phyloP scores from a whole-genome alignment of 2,329 filamentous ascomycete genomes.

The Neopestalotiopsis rosae region DNA sequence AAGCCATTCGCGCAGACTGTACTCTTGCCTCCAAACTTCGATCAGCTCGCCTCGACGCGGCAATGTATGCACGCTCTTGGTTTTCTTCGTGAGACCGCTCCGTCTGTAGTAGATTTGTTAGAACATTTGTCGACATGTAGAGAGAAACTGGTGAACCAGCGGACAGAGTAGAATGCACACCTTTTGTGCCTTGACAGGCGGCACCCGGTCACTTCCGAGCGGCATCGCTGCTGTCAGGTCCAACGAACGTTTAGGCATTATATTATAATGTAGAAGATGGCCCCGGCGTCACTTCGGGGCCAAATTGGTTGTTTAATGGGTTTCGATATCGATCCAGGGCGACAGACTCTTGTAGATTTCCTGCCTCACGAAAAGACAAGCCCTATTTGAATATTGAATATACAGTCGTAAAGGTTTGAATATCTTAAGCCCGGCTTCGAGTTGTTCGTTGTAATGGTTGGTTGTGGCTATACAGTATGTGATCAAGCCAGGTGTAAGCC shows the following conservation, averaged over 20 bases:
- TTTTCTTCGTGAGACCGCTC: conserved; percentile 82
- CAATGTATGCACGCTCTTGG: conserved; percentile 88
- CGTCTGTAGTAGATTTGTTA: conserved; percentile 52
- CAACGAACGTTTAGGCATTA: conserved; percentile 47
- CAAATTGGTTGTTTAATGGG: no score
- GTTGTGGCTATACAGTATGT: not conserved
- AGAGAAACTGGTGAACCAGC: no score
- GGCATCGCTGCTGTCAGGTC: conserved; percentile 37
- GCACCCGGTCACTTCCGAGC: conserved; percentile 32
- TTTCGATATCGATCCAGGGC: not conserved
- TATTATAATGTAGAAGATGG: not conserved
- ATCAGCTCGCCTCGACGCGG: conserved; percentile 85
- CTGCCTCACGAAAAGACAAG: no score
- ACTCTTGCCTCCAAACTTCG: conserved; percentile 86
- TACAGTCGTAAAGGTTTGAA: not conserved
- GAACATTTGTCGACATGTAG: not conserved
- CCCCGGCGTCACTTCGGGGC: not conserved
- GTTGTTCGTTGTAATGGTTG: not conserved
- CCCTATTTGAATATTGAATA: not conserved
- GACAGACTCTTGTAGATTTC: no score
- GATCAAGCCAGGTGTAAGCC: not conserved
- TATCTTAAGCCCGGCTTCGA: no score
- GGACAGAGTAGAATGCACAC: conserved; percentile 24
- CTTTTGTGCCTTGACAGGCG: conserved; percentile 42
- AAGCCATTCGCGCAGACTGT: conserved; percentile 85